These are phyloP conservation scores for Galeopsis tetrahit DNA, from an alignment of 257 asterid genomes.

Conservation along the genomic window DNA sequence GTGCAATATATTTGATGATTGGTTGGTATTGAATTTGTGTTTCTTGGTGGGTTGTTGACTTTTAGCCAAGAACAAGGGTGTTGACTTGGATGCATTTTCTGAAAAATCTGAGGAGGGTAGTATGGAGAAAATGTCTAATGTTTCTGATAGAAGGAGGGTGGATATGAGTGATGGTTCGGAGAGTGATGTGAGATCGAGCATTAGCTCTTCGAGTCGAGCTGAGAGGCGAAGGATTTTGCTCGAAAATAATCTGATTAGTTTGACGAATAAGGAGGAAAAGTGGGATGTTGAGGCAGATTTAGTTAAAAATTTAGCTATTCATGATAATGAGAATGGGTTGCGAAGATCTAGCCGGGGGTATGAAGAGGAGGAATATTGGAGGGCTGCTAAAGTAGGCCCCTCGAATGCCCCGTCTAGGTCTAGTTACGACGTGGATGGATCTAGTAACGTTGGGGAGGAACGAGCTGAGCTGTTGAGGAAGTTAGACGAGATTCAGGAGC, in stretches of 20 bases:
- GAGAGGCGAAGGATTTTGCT: conserved; percentile 49
- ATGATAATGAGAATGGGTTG: conserved; percentile 31
- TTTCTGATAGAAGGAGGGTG: conserved; percentile 45
- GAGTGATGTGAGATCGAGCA: conserved; percentile 58
- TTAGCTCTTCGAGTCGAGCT: conserved; percentile 55
- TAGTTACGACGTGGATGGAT: conserved; percentile 40
- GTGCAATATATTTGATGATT: conserved; percentile 21
- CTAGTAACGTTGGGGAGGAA: conserved; percentile 51
- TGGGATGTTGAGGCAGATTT: conserved; percentile 39
- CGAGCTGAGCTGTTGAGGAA: conserved; percentile 64
- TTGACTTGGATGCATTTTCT: conserved; percentile 58
- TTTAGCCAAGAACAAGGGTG: conserved; percentile 65
- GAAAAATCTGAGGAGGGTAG: conserved; percentile 63
- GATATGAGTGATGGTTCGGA: conserved; percentile 56
- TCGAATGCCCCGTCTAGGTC: conserved; percentile 39
- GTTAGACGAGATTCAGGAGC: conserved; percentile 67
- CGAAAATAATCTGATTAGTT: conserved; percentile 38
- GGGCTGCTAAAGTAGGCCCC: conserved; percentile 46
- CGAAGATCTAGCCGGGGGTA: conserved; percentile 35
- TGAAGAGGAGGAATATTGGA: conserved; percentile 35
- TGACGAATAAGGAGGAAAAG: conserved; percentile 32
- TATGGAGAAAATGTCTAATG: conserved; percentile 38
- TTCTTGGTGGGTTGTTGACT: conserved; percentile 43
- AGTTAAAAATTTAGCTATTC: conserved; percentile 27
- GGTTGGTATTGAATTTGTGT: conserved; percentile 16